Percentiles rank a stretch among this genome's conserved stretches.
These are phyloP conservation scores for Myxozyma sirexii DNA, from an alignment of 805 yeast species.

Conservation along the genomic window DNA sequence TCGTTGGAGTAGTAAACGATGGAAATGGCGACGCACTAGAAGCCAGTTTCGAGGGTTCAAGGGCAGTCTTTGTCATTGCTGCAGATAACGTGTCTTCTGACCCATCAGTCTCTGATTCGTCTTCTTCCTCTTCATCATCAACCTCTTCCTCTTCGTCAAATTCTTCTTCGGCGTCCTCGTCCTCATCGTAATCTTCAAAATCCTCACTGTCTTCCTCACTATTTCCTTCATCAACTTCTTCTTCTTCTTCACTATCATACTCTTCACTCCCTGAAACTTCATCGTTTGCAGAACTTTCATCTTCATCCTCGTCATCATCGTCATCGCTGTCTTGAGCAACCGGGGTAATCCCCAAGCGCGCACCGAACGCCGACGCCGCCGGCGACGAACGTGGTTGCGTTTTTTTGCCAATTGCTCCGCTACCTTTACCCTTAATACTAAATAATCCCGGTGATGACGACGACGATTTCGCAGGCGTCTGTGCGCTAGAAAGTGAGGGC, in stretches of 20 bases:
- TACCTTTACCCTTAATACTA: background rate
- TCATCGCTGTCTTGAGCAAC: background rate
- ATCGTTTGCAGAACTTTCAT: slow-evolving; percentile 1
- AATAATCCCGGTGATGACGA: background rate
- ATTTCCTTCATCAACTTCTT: slow-evolving; percentile 5
- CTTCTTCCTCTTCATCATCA: slow-evolving; percentile 14
- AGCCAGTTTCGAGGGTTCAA: slow-evolving; percentile 19
- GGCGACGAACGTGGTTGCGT: background rate
- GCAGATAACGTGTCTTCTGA: slow-evolving; percentile 5
- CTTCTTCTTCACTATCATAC: slow-evolving; percentile 2
- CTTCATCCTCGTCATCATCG: slow-evolving; percentile 8
- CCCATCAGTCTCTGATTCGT: slow-evolving; percentile 1
- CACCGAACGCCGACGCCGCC: slow-evolving; percentile 13
- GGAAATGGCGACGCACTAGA: background rate
- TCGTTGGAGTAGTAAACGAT: too few relatives aligned
- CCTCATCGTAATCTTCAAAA: slow-evolving; percentile 5
- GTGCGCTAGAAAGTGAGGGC: background rate
- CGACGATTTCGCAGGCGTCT: background rate
- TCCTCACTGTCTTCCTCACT: slow-evolving; percentile 4
- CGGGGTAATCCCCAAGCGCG: slow-evolving; percentile 4
- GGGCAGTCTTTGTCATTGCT: background rate
- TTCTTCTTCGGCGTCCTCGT: slow-evolving; percentile 11
- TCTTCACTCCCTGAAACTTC: background rate
- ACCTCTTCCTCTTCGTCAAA: slow-evolving; percentile 15
- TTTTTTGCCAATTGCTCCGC: background rate